A percentile compares a stretch with the other conserved stretches of the same genome.
phyloP scores from a whole-genome alignment of 495 filamentous ascomycete genomes.

The Saxispiralis lemnorum region DNA sequence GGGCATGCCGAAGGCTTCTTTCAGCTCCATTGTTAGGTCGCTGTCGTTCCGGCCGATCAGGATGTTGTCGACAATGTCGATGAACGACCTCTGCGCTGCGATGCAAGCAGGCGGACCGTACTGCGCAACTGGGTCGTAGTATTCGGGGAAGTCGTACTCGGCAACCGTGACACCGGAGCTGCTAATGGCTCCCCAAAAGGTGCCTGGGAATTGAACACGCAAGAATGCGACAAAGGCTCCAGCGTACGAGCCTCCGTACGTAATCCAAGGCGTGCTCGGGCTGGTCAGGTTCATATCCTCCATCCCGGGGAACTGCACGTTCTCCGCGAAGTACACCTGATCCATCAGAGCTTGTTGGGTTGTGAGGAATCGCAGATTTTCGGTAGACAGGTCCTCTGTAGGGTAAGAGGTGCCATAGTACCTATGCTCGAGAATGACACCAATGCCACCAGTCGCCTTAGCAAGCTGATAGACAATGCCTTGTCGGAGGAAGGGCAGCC shows the following conservation, averaged over 20 bases:
- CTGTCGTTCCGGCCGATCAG: slow-evolving; percentile 35
- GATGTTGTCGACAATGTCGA: slow-evolving; percentile 47
- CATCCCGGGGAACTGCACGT: slow-evolving; percentile 48
- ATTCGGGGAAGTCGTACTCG: slow-evolving; percentile 55
- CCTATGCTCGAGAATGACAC: slow-evolving; percentile 57
- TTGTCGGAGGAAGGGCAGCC: slow-evolving; percentile 49
- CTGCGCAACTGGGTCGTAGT: slow-evolving; percentile 45
- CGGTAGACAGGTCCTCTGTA: slow-evolving; percentile 37
- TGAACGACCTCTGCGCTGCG: slow-evolving; percentile 36
- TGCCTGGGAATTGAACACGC: slow-evolving; percentile 48
- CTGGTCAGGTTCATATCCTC: slow-evolving; percentile 42
- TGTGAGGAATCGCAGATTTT: slow-evolving; percentile 53
- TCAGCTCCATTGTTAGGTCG: slow-evolving; percentile 33
- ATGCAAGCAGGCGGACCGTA: slow-evolving; percentile 41
- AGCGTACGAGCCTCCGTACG: slow-evolving; percentile 59
- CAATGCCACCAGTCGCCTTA: slow-evolving; percentile 46
- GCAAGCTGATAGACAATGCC: slow-evolving; percentile 48
- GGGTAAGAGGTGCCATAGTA: slow-evolving; percentile 54
- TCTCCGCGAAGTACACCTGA: slow-evolving; percentile 49
- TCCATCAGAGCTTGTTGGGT: slow-evolving; percentile 62
- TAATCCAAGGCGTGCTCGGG: slow-evolving; percentile 41
- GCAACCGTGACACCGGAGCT: slow-evolving; percentile 55
- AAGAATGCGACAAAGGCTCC: slow-evolving; percentile 56
- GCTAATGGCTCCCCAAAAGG: slow-evolving; percentile 51
- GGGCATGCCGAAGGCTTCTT: slow-evolving; percentile 39